Conservation (phyloP, 2,329 filamentous ascomycete genomes). For the Fusarium sp. region DNA sequence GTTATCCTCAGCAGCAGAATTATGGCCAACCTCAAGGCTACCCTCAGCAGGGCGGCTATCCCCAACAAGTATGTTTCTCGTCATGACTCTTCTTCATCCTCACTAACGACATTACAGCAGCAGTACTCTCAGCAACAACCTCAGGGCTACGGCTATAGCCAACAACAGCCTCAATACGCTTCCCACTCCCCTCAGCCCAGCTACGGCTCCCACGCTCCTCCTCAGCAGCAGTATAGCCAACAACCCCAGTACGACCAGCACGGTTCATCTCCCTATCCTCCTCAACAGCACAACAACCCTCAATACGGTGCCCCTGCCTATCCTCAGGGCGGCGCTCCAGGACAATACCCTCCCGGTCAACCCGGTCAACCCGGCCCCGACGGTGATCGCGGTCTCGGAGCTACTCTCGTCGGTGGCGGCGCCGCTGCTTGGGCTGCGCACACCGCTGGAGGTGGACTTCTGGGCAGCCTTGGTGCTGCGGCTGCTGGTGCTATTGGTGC, state of each 20-base stretch:
- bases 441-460: constrained; percentile 64
- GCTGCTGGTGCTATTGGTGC: constrained; percentile 68
- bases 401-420: constrained; percentile 65
- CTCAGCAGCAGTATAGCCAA: constrained; percentile 42
- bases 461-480: constrained; percentile 64
- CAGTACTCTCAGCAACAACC: constrained; percentile 44
- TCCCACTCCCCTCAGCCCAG: constrained; percentile 44
- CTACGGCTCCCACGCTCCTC: constrained; percentile 44
- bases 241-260: constrained; percentile 40
- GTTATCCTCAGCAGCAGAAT: constrained; percentile 43
- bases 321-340: constrained; percentile 43
- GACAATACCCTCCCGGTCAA: constrained; percentile 44
- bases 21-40: constrained; percentile 42
- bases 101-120: constrained; percentile 24
- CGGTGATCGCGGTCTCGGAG: constrained; percentile 67
- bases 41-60: constrained; percentile 37
- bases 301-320: constrained; percentile 42
- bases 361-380: constrained; percentile 50
- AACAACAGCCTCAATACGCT: constrained; percentile 41
- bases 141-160: constrained; percentile 34
- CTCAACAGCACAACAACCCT: constrained; percentile 44
- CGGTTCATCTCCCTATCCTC: constrained; percentile 34
- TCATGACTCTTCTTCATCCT: neutral
- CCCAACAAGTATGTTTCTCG: constrained; percentile 45
- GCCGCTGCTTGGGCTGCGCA: constrained; percentile 67